Base-by-base conservation (phyloP, 106 monocot species). In the Apostasia ramifera region DNA sequence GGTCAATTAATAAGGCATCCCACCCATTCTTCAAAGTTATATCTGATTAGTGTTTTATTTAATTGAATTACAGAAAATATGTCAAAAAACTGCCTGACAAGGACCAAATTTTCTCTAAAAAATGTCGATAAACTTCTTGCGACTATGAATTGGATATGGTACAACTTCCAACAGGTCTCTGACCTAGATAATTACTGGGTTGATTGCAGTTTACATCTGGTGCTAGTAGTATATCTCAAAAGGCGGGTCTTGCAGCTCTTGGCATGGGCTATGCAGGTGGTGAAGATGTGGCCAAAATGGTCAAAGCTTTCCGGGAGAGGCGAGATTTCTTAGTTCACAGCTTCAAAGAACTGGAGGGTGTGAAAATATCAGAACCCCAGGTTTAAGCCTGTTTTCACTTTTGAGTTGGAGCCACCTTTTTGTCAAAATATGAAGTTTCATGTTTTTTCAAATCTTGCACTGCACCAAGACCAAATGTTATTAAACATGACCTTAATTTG, bases 201-300 rank as follows among this genome's bases (percentile, higher is more conserved):
- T 71, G 61, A 40, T 67, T 68, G 59, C 79, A 93, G 93, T 74
- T 40, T 40, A 89, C 93, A 9, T 93, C 93, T 7, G 93, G 93
- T 40, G 93, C 93, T 8, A 86, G 93, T 74, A 93, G 93, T 70
- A 93, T 93, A 50, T 88, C 93, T 6, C 93, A 93, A 69, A 89
- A 89, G 78, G 93, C 89, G 26, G 93, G 93, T 46, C 59, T 93
- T 60, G 89, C 89, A 48, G 93, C 89, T 57, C 68, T 93, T 37
- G 75, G 77, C 57, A 45, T 93, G 40, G 93, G 93, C 11, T 82
- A 81, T 80, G 93, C 89, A 5, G 93, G 93, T 42, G 93, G 93
- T 44, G 86, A 89, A 77, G 82, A 68, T 2, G 89, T 93, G n/a
- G 42, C 83, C 54, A 80, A 63, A 40, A 93, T 93, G 93, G 93